A percentile compares a stretch with the other conserved stretches of the same genome.
Conservation (phyloP, 2,329 filamentous ascomycete genomes). For the Mycocentrospora acerina region DNA sequence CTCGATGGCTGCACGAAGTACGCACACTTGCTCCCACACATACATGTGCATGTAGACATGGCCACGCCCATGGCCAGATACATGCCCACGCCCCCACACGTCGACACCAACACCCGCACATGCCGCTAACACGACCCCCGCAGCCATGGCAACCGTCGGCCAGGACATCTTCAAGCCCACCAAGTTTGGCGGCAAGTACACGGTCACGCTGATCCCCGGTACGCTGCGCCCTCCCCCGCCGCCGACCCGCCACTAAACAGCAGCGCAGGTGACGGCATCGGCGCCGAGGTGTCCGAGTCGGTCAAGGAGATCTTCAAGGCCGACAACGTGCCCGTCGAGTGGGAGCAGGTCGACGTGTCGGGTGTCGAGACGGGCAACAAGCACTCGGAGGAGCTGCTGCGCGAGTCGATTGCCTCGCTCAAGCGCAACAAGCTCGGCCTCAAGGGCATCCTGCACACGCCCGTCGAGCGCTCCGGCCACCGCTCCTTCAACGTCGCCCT, state of each 20-base stretch:
- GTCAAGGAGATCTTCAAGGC: conserved; percentile 99
- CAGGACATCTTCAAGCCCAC: conserved; percentile 98
- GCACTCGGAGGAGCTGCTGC: conserved; percentile 92
- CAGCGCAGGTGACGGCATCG: conserved; percentile 79
- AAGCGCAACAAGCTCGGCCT: conserved; percentile 98
- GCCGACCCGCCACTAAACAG: conserved; percentile 21
- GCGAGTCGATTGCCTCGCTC: conserved; percentile 90
- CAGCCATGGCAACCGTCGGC: conserved; percentile 65
- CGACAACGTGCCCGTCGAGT: conserved; percentile 97
- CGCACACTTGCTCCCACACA: conserved; percentile 23
- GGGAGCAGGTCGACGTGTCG: conserved; percentile 96
- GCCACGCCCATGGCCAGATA: background rate
- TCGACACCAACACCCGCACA: conserved; percentile 1
- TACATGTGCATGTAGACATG: conserved; percentile 7
- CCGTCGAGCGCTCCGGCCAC: conserved; percentile 94
- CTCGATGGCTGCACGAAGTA: conserved; percentile 58
- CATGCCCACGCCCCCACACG: too few species aligned
- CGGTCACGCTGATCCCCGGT: conserved; percentile 96
- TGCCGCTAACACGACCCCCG: conserved; percentile 17
- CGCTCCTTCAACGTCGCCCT: conserved; percentile 99
- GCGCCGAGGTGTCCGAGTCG: conserved; percentile 94
- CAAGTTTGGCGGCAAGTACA: conserved; percentile 99
- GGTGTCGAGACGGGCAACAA: conserved; percentile 83
- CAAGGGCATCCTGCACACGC: conserved; percentile 98
- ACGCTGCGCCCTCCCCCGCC: conserved; percentile 35